Evolutionary conservation across 208 protist species (phyloP), one percentile per base, ranked within the genome.

Genomic region (Trypanosoma vivax): DNA sequence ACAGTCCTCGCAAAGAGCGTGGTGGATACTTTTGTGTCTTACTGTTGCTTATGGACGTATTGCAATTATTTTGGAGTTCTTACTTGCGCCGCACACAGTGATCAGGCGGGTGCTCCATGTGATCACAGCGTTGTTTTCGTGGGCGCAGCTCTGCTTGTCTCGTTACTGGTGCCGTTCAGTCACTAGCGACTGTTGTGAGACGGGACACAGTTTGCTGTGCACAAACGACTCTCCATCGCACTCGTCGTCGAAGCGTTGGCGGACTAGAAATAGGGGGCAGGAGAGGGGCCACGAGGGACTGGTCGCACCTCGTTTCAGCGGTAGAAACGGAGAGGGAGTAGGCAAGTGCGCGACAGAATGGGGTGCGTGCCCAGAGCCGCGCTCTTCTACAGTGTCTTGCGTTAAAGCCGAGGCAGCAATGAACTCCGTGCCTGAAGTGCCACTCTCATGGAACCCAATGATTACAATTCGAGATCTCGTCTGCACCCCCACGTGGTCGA

Each of bases 21-120:
- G 34, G 1, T 62, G 56, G 56, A 52, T 37, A 31, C 34, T 65
- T 16, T 65, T 65, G 47, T 47, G 59, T 13, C 50, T 65, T 16
- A 4, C 11, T 35, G 0, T 49, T 13, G 11, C 58, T 2, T 65
- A 65, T 49, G 1, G n/a, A 14, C 1, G 56, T 3, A 37, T 65
- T 1, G 59, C 59, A 19, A 14, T 58, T 35, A 1, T 65, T 2
- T 34, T 65, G 19, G 59, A 57, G 30, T 48, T 59, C 29, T 14
- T 65, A 19, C 37, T 54, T n/a, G 5, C 53, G 11, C 56, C 56
- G 5, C 39, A 62, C 16, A 53, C 56, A 27, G 23, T 27, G 27
- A 41, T 62, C 24, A 13, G 53, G 5, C 56, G 45, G 0, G 5
- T 47, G 5, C 40, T 59, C 30, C 5, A 23, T 13, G 27, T 28